These are phyloP conservation scores for Teratosphaeria viscida DNA, from an alignment of 2,329 filamentous ascomycete species.

Conservation along the genomic window DNA sequence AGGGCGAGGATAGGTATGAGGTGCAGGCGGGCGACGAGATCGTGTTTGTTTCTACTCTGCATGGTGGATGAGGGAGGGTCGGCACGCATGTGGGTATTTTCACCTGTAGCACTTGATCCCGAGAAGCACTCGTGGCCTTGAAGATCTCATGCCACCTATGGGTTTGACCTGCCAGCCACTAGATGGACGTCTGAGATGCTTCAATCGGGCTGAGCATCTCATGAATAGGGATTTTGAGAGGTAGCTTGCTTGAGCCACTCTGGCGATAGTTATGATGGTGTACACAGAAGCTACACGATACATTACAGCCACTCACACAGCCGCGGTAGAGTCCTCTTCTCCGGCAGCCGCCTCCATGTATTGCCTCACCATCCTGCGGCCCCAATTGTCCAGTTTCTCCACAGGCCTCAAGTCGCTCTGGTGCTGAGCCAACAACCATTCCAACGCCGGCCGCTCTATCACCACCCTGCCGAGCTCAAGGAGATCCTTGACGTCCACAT, in stretches of 20 bases:
- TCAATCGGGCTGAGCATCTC: too few relatives aligned
- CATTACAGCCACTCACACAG: neutral
- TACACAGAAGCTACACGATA: neutral
- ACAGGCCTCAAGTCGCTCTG: slow-evolving; percentile 45
- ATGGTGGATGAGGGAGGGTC: slow-evolving; percentile 58
- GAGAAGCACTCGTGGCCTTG: neutral
- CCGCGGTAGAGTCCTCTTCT: neutral
- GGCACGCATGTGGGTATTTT: neutral
- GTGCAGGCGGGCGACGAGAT: slow-evolving; percentile 75
- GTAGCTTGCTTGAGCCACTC: neutral
- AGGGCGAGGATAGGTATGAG: slow-evolving; percentile 85
- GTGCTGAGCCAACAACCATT: slow-evolving; percentile 62
- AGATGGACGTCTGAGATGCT: too few relatives aligned
- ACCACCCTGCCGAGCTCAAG: slow-evolving; percentile 76
- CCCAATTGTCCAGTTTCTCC: neutral
- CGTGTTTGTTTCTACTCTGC: slow-evolving; percentile 90
- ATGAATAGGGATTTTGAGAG: neutral
- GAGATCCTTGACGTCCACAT: slow-evolving; percentile 93
- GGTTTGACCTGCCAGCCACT: too few relatives aligned
- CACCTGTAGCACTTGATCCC: neutral
- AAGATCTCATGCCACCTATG: too few relatives aligned
- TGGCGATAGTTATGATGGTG: neutral
- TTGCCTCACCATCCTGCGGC: neutral
- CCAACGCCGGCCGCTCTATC: slow-evolving; percentile 71
- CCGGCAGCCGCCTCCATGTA: neutral